Evolutionary conservation across 1,284 basidiomycete genomes (phyloP).

Genomic region (Thecaphora thlaspeos): DNA sequence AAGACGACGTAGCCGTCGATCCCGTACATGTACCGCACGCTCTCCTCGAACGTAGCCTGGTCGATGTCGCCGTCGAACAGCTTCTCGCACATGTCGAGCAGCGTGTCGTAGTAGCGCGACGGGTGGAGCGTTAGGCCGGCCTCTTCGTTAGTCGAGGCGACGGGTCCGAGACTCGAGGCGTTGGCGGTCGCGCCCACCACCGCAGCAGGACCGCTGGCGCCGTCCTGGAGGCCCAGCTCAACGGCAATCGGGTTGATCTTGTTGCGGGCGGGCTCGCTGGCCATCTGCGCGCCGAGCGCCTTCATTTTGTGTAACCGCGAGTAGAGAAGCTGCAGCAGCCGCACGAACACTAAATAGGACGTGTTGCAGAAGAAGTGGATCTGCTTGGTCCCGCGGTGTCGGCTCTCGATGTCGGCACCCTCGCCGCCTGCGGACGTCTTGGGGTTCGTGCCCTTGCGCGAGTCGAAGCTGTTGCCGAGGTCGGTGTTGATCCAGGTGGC

Average conservation of each 20-base stretch:
- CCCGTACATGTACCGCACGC: constrained; percentile 93
- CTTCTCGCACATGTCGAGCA: constrained; percentile 88
- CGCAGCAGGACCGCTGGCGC: constrained; percentile 59
- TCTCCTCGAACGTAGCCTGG: constrained; percentile 85
- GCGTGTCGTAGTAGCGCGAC: constrained; percentile 74
- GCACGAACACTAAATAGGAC: constrained; percentile 83
- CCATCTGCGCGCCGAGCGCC: constrained; percentile 64
- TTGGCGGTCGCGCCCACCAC: constrained; percentile 40
- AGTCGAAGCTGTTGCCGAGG: constrained; percentile 45
- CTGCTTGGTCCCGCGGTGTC: constrained; percentile 26
- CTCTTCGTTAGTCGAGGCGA: constrained; percentile 43
- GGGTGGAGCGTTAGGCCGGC: constrained; percentile 57
- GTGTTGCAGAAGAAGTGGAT: constrained; percentile 84
- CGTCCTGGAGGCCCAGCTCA: constrained; percentile 68
- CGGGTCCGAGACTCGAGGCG: constrained; percentile 21
- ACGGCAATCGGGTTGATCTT: constrained; percentile 64
- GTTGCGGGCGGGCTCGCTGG: constrained; percentile 45
- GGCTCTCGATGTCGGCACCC: constrained; percentile 24
- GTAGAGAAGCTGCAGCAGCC: constrained; percentile 78
- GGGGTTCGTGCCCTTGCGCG: constrained; percentile 28
- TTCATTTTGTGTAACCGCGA: constrained; percentile 78
- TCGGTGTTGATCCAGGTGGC: constrained; percentile 62
- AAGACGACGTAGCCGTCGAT: constrained; percentile 90
- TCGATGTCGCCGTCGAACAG: constrained; percentile 91
- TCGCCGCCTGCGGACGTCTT: constrained; percentile 22